Conservation (phyloP, 257 asterid species). For the Nicotiana noctiflora region DNA sequence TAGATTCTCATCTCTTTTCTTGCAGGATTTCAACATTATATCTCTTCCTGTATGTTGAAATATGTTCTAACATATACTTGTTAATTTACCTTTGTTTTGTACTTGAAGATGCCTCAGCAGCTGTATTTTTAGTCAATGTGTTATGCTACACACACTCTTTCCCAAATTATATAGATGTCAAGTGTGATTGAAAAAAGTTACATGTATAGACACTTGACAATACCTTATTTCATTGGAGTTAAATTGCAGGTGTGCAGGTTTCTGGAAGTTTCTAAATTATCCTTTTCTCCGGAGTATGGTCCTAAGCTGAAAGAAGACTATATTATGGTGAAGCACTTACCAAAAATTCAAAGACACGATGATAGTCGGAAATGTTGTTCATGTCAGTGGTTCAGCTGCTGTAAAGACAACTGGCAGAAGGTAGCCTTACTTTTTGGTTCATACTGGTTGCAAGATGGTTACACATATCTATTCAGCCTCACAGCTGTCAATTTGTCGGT, state of each 20-base stretch:
- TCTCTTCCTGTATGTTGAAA: background rate
- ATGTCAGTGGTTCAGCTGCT: slow-evolving; percentile 66
- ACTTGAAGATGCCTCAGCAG: slow-evolving; percentile 1
- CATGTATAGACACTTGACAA: background rate
- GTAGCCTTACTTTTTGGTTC: slow-evolving; percentile 30
- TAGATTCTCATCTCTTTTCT: background rate
- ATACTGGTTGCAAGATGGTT: background rate
- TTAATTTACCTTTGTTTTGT: background rate
- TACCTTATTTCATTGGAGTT: background rate
- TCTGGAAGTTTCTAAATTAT: slow-evolving; percentile 82
- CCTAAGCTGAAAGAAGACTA: slow-evolving; percentile 91
- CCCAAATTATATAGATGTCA: background rate
- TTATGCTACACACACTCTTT: background rate
- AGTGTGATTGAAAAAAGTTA: background rate
- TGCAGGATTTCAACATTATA: background rate
- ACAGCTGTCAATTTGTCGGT: background rate
- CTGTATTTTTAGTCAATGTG: background rate
- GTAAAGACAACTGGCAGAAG: slow-evolving; percentile 98
- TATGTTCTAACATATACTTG: background rate
- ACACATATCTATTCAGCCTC: background rate
- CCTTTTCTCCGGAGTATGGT: slow-evolving; percentile 90
- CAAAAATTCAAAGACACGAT: slow-evolving; percentile 30
- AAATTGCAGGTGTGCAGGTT: slow-evolving; percentile 73
- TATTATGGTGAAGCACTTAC: slow-evolving; percentile 84
- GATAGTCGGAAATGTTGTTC: slow-evolving; percentile 52